Evolutionary conservation across 352 stramenopile genomes (phyloP).

Genomic region (Phytopythium montanum): DNA sequence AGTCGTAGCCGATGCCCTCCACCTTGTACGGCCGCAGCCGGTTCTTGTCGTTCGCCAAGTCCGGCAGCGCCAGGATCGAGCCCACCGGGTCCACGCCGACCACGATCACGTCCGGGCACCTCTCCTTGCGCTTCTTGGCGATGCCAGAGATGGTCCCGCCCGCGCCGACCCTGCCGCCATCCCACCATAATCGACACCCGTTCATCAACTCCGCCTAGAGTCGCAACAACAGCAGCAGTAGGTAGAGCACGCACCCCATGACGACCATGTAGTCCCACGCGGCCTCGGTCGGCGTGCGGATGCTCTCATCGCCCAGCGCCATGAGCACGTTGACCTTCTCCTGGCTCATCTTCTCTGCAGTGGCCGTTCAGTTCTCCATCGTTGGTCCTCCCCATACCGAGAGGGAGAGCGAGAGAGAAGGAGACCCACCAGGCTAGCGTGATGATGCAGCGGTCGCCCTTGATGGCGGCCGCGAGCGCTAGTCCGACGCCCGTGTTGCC

Average conservation of each 20-base stretch:
- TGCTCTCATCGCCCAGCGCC: conserved; percentile 93
- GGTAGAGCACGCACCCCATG: conserved; percentile 33
- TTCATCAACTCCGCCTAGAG: no score
- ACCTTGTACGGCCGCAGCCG: conserved; percentile 89
- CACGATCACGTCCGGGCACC: conserved; percentile 78
- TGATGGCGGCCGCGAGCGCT: conserved; percentile 94
- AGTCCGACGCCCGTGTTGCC: conserved; percentile 98
- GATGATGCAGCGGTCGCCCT: conserved; percentile 94
- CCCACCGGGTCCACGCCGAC: conserved; percentile 90
- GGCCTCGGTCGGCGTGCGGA: conserved; percentile 94
- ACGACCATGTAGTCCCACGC: conserved; percentile 97
- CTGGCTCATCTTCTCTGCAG: conserved; percentile 93
- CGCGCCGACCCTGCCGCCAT: conserved; percentile 75
- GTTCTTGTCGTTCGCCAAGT: conserved; percentile 91
- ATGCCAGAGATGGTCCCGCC: conserved; percentile 95
- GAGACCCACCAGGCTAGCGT: conserved; percentile 51
- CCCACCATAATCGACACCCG: neutral
- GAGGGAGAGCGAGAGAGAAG: neutral
- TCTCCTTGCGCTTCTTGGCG: conserved; percentile 92
- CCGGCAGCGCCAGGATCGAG: conserved; percentile 91
- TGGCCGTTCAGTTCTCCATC: neutral
- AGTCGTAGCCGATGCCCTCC: conserved; percentile 97
- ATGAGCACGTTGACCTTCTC: conserved; percentile 96
- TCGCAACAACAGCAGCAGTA: no score
- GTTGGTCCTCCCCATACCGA: neutral